These are phyloP conservation scores for Fraxinus paxiana DNA, from an alignment of 305 asterid species.

Conservation along the genomic window DNA sequence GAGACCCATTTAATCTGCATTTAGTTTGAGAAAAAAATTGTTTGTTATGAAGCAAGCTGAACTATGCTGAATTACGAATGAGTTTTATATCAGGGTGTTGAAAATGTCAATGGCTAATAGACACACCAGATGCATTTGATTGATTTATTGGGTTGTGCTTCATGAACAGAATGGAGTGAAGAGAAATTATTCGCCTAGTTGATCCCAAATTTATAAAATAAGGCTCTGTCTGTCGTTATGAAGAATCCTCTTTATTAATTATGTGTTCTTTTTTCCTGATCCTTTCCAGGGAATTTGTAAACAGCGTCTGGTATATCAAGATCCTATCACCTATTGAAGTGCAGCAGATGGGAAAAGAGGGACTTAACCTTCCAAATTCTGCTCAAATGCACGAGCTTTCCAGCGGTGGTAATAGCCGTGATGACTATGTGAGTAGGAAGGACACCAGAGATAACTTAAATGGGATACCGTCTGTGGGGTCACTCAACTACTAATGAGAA, in stretches of 20 bases:
- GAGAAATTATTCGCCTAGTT: not conserved
- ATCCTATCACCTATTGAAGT: constrained; percentile 85
- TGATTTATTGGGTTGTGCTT: not conserved
- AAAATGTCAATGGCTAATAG: not conserved
- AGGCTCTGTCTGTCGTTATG: not conserved
- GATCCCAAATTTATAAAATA: not conserved
- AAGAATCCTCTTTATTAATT: not conserved
- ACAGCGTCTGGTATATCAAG: constrained; percentile 84
- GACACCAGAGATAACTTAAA: constrained; percentile 47
- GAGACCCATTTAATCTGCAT: not conserved
- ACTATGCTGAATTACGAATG: not conserved
- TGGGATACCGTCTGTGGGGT: constrained; percentile 62
- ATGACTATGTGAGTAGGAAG: constrained; percentile 50
- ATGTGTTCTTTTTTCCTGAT: not conserved
- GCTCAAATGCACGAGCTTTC: constrained; percentile 42
- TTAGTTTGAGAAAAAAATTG: not conserved
- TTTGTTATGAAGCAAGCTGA: not conserved
- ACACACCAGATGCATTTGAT: not conserved
- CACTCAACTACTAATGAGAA: constrained; percentile 53
- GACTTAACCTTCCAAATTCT: constrained; percentile 60
- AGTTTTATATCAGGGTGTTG: not conserved
- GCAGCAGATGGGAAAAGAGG: constrained; percentile 88
- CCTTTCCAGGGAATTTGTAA: constrained; percentile 73
- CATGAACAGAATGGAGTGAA: not conserved
- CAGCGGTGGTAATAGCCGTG: constrained; percentile 39